These are phyloP conservation scores for Salix purpurea DNA, from an alignment of 345 rosid genomes.

Conservation along the genomic window DNA sequence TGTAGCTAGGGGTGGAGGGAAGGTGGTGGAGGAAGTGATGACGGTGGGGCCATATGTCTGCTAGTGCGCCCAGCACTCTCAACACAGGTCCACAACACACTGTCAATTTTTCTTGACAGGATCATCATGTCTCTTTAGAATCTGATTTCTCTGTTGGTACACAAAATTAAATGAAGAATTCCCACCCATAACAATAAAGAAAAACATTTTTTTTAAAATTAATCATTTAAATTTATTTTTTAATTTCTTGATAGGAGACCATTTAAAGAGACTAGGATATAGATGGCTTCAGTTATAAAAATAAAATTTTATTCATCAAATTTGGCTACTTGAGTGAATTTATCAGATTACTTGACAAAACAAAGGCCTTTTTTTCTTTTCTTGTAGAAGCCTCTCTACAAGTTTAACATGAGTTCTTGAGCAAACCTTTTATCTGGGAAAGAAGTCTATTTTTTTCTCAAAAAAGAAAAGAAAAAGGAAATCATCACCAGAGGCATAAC, in stretches of 20 bases:
- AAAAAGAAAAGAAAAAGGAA: no score
- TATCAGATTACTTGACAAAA: background rate
- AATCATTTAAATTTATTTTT: background rate
- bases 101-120: conserved; percentile 30
- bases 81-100: conserved; percentile 18
- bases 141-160: conserved; percentile 35
- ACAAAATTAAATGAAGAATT: conserved; percentile 9
- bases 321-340: background rate
- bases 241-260: no score
- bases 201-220: background rate
- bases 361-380: background rate
- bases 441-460: background rate
- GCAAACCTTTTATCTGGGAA: background rate
- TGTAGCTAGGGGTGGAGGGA: conserved; percentile 11
- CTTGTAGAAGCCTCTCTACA: background rate
- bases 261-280: no score
- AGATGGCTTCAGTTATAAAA: background rate
- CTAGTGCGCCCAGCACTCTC: conserved; percentile 76
- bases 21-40: conserved; percentile 69
- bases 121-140: conserved; percentile 42
- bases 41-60: conserved; percentile 66
- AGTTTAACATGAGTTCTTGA: background rate
- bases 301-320: background rate
- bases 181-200: background rate
- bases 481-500: background rate